These are phyloP conservation scores for Gamarada debralockiae DNA, from an alignment of 495 filamentous ascomycete species.

Conservation along the genomic window DNA sequence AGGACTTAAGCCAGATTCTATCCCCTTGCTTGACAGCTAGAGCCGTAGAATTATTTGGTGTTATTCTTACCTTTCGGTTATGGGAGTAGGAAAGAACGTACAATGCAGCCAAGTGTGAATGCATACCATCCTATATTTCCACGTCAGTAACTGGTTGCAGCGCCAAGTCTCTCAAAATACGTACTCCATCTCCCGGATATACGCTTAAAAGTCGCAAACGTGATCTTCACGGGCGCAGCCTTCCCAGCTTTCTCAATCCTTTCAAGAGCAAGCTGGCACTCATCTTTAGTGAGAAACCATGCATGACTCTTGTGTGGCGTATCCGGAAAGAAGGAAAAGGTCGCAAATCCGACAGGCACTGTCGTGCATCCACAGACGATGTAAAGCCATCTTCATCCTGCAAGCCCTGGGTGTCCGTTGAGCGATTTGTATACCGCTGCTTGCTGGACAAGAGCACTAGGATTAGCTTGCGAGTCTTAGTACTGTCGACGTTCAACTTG, in stretches of 20 bases:
- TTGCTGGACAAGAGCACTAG: too few relatives aligned
- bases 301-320: slow-evolving; percentile 21
- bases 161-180: too few relatives aligned
- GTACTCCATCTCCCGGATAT: slow-evolving; percentile 13
- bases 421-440: too few relatives aligned
- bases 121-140: slow-evolving; percentile 22
- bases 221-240: slow-evolving; percentile 29
- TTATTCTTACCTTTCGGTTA: background rate
- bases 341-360: slow-evolving; percentile 1
- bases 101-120: slow-evolving; percentile 20
- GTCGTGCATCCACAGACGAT: slow-evolving; percentile 31
- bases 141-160: background rate
- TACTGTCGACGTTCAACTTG: too few relatives aligned
- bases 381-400: slow-evolving; percentile 5
- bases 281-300: slow-evolving; percentile 24
- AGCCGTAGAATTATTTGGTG: slow-evolving; percentile 21
- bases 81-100: background rate
- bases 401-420: too few relatives aligned
- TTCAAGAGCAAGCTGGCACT: slow-evolving; percentile 22
- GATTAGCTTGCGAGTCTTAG: too few relatives aligned
- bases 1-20: slow-evolving; percentile 26
- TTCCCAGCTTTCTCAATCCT: slow-evolving; percentile 26
- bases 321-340: too few relatives aligned
- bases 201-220: slow-evolving; percentile 12
- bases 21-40: slow-evolving; percentile 14